phyloP scores from a whole-genome alignment of 371 early-diverging fungal species.

The Blyttiomyces sp. region DNA sequence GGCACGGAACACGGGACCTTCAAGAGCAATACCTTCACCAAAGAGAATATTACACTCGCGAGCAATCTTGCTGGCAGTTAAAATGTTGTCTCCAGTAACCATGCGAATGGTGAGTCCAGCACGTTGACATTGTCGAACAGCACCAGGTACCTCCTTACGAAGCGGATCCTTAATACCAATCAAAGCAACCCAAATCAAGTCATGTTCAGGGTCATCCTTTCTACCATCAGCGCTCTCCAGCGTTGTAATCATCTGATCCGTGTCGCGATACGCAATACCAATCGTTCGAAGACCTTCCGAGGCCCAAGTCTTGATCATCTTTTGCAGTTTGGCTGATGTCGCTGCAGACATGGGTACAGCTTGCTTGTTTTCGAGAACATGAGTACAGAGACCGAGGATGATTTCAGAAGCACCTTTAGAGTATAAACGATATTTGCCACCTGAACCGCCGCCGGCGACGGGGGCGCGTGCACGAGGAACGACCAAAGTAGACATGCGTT shows the following conservation, averaged over 20 bases:
- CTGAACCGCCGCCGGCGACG: neutral
- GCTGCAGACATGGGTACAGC: slow-evolving; percentile 16
- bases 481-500: slow-evolving; percentile 47
- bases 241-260: slow-evolving; percentile 27
- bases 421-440: slow-evolving; percentile 26
- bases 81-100: slow-evolving; percentile 97
- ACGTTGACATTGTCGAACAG: slow-evolving; percentile 77
- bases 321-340: slow-evolving; percentile 18
- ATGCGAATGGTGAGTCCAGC: slow-evolving; percentile 93
- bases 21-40: slow-evolving; percentile 74
- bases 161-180: slow-evolving; percentile 95
- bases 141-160: slow-evolving; percentile 83
- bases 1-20: slow-evolving; percentile 84
- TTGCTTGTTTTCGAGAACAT: slow-evolving; percentile 16
- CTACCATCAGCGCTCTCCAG: slow-evolving; percentile 10
- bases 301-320: slow-evolving; percentile 45
- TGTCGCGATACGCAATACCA: slow-evolving; percentile 38
- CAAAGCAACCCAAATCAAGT: slow-evolving; percentile 76
- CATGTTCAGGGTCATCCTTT: slow-evolving; percentile 38
- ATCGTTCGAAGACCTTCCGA: slow-evolving; percentile 47
- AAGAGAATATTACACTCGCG: slow-evolving; percentile 84
- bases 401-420: slow-evolving; percentile 49
- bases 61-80: slow-evolving; percentile 92
- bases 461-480: slow-evolving; percentile 13
- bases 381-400: slow-evolving; percentile 37